Base-by-base conservation (phyloP, 768 basidiomycete genomes). In the Kwoniella dejecticola region DNA sequence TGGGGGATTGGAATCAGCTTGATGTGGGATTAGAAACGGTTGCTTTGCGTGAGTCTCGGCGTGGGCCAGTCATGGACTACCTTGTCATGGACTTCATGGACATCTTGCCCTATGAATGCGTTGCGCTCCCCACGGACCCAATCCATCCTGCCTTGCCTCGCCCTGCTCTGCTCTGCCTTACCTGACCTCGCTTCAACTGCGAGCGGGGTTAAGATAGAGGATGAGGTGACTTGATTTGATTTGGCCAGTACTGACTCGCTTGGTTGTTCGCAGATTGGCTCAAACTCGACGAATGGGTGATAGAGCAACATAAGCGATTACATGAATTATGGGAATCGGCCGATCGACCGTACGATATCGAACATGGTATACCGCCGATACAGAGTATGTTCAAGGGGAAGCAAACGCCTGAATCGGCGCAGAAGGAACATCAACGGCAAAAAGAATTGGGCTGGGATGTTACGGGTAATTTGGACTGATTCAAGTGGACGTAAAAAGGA, bases 1-100 rank as follows among this genome's bases (percentile, higher is more conserved):
- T 80, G 79, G 79, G 77, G 1, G 79, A 80, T 57, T 79, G 73
- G 71, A 80, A 80, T 64, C 79, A 80, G 62, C 52, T 79, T 29
- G 75, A 78, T 44, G 66, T 78, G 17, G 44, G 61, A 11, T 46
- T 70, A 4, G 76, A 74, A 52, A 80, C 78, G 21, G 71, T 78
- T 23, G 77, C 70, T n/a, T 55, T 80, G 42, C 79, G 79, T 79
- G 61, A 68, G 79, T 78, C n/a, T n/a, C n/a, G n/a, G n/a, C n/a
- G n/a, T n/a, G n/a, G n/a, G n/a, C n/a, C n/a, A n/a, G n/a, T n/a
- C n/a, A n/a, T n/a, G n/a, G n/a, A n/a, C n/a, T n/a, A n/a, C n/a
- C n/a, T n/a, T n/a, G n/a, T n/a, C n/a, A n/a, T n/a, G n/a, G n/a
- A n/a, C n/a, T n/a, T n/a, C n/a, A n/a, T n/a, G n/a, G n/a, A n/a